Evolutionary conservation across 257 asterid species (phyloP), one percentile per base, ranked within the genome.

Genomic region (Paulownia fortunei): DNA sequence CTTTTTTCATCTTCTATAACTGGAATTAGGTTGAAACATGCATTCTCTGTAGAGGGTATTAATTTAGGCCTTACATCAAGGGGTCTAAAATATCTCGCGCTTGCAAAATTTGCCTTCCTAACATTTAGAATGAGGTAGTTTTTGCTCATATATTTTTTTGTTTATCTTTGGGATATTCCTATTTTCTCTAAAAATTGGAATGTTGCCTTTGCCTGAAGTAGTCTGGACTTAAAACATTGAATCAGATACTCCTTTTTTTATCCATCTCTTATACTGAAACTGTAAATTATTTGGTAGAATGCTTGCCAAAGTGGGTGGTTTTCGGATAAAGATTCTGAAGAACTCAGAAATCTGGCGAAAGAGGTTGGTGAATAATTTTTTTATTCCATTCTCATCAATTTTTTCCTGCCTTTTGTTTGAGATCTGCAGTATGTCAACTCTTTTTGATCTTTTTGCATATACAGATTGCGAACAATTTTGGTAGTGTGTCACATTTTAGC

Each of bases 301-400:
- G 97, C 97, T 76, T 88, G 97, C 82, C 77, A 80, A 44, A 60
- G 77, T 55, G 88, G 90, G 41, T 92, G 97, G 97, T 92, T 89
- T 86, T 59, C 90, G n/a, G 89, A 86, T 73, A 77, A 67, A 61
- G 96, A 89, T 82, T 81, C 87, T 5, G 87, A 86, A 80, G 94
- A 88, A 44, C 89, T 92, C 23, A 69, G 32, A 76, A 68, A 46
- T 61, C 86, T 90, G 79, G 84, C 83, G 4, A 78, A 79, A 7
- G 87, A 90, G 97, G 96, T 90, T 47, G 36, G 34, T 69, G 26
- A 49, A 23, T 30, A 19, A 27, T 73, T 65, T 54, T 56, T 52
- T 76, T 27, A 46, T 68, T 16, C 10, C 49, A 1, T 60, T 10
- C 16, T 56, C 54, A n/a, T 34, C 13, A 18, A 36, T 51, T 59